Percentiles rank a stretch among this genome's conserved stretches.
phyloP scores from a whole-genome alignment of 2,329 filamentous ascomycete genomes.

The Fusarium tanahbumbuense region DNA sequence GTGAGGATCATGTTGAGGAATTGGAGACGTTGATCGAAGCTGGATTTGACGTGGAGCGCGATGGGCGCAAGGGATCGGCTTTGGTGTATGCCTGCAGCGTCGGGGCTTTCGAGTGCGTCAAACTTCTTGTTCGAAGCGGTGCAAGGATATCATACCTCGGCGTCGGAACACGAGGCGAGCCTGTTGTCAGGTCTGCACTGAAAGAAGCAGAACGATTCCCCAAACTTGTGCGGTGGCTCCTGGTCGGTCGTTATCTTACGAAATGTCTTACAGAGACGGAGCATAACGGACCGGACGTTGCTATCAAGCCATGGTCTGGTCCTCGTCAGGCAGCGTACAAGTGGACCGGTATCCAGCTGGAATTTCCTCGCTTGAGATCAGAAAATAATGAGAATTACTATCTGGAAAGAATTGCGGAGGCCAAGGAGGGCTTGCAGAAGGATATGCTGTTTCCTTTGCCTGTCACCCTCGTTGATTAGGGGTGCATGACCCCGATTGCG shows the following conservation, averaged over 20 bases:
- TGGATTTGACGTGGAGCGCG: slow-evolving; percentile 34
- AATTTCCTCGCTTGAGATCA: neutral
- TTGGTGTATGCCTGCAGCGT: slow-evolving; percentile 40
- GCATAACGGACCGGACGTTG: neutral
- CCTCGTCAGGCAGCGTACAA: slow-evolving; percentile 23
- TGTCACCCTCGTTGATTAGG: slow-evolving; percentile 21
- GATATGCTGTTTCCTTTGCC: slow-evolving; percentile 7
- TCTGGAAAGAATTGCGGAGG: neutral
- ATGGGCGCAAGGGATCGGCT: slow-evolving; percentile 31
- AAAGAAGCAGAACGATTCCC: slow-evolving; percentile 27
- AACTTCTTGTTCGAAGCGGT: slow-evolving; percentile 33
- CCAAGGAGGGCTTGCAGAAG: slow-evolving; percentile 13
- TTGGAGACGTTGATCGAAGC: slow-evolving; percentile 29
- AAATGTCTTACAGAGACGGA: slow-evolving; percentile 5
- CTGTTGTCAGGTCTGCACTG: slow-evolving; percentile 22
- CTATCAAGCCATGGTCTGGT: slow-evolving; percentile 33
- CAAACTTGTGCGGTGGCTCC: slow-evolving; percentile 33
- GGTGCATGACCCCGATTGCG: neutral
- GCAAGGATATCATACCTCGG: slow-evolving; percentile 32
- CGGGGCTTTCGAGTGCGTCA: slow-evolving; percentile 28
- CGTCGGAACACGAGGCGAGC: slow-evolving; percentile 16
- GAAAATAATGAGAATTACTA: slow-evolving; percentile 6
- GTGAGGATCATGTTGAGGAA: neutral
- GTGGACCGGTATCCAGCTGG: neutral
- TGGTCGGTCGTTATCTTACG: slow-evolving; percentile 30